Evolutionary conservation across 2,329 filamentous ascomycete genomes (phyloP).

Genomic region (Orbilia ellipsospora): DNA sequence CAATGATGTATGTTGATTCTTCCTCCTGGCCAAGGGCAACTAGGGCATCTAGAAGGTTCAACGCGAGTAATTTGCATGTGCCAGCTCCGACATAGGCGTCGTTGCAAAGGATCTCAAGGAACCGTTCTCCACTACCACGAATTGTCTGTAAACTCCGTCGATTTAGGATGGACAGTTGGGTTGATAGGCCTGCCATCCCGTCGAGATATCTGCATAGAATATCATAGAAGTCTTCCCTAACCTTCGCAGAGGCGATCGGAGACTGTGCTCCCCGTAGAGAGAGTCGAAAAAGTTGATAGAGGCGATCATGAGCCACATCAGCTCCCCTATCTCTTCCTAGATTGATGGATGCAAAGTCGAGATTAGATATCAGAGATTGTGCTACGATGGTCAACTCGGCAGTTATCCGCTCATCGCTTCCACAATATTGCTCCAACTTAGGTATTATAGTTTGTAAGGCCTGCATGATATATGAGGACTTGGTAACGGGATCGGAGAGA

Average conservation of each 20-base stretch:
- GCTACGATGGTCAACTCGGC: constrained; percentile 61
- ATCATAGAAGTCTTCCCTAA: constrained; percentile 88
- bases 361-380: constrained; percentile 60
- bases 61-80: constrained; percentile 82
- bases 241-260: constrained; percentile 74
- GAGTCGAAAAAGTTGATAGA: constrained; percentile 90
- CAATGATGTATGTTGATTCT: constrained; percentile 78
- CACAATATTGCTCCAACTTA: constrained; percentile 81
- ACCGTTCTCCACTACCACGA: constrained; percentile 80
- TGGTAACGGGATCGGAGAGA: constrained; percentile 77
- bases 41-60: constrained; percentile 83
- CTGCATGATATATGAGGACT: constrained; percentile 83
- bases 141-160: constrained; percentile 74
- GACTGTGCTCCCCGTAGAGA: constrained; percentile 82
- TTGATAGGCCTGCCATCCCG: constrained; percentile 71
- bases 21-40: constrained; percentile 79
- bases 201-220: constrained; percentile 88
- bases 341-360: constrained; percentile 62
- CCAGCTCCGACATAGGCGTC: constrained; percentile 89
- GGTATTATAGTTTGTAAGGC: constrained; percentile 87
- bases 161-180: constrained; percentile 64
- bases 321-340: constrained; percentile 66
- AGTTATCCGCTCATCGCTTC: constrained; percentile 72
- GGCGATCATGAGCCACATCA: constrained; percentile 84
- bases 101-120: constrained; percentile 89